Base-by-base conservation (phyloP, 1,284 basidiomycete species). In the Ustanciosporium gigantosporum region DNA sequence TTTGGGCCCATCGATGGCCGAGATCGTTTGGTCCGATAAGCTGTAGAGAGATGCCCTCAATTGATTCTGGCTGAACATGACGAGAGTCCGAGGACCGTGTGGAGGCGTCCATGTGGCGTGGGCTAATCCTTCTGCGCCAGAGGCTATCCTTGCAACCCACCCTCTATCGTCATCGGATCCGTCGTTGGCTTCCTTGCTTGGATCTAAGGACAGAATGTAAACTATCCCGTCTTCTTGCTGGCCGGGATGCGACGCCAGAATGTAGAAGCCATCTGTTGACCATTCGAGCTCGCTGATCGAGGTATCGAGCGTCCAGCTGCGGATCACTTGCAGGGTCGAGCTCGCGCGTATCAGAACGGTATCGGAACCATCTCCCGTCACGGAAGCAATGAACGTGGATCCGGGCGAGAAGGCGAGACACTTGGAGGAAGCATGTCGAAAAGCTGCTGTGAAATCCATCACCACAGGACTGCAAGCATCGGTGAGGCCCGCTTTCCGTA, bases 401-500 rank as follows among this genome's bases (percentile, higher is more conserved):
- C 69, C 69, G 2, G 71, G 71, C n/a, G 71, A 74, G 37, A 68
- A 74, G 42, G 48, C 31, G 36, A 74, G 43, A 45, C 65, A 66
- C 19, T 59, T 57, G 42, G 47, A 43, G 16, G 61, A 56, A n/a
- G 67, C 61, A 44, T 74, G 68, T 20, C 46, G 32, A 23, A 65
- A 71, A 14, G 69, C 50, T 25, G 62, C 55, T 17, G 71, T 72
- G 39, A 74, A 74, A 25, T 74, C 71, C 71, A 74, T 74, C 19
- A 29, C 27, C 9, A n/a, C 27, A 29, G n/a, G n/a, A n/a, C n/a
- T n/a, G n/a, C n/a, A n/a, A n/a, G n/a, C n/a, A n/a, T n/a, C n/a
- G n/a, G n/a, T n/a, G n/a, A n/a, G n/a, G n/a, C n/a, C n/a, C n/a
- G n/a, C n/a, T n/a, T n/a, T n/a, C n/a, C n/a, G n/a, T n/a, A n/a